phyloP scores from a whole-genome alignment of 345 rosid species.

The Eucalyptus marginata region DNA sequence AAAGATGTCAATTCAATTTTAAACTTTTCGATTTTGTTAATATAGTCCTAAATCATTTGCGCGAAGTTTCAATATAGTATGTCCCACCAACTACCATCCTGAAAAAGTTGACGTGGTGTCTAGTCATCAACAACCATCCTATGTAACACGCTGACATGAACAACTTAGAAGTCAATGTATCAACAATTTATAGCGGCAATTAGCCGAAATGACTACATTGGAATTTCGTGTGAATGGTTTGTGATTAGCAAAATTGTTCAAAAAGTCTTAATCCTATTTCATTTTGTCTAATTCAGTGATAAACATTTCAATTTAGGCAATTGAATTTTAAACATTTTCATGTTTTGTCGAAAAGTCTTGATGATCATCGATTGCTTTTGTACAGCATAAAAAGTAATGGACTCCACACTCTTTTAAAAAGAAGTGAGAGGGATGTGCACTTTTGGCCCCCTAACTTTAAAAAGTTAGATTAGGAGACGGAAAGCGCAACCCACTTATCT shows the following conservation, averaged over 20 bases:
- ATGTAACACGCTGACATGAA: too few relatives aligned
- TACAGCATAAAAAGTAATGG: too few relatives aligned
- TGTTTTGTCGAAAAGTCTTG: too few relatives aligned
- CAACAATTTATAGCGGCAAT: too few relatives aligned
- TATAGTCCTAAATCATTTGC: neutral
- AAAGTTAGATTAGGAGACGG: neutral
- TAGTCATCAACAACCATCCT: neutral
- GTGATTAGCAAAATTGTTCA: too few relatives aligned
- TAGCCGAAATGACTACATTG: too few relatives aligned
- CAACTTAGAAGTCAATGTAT: fast-evolving
- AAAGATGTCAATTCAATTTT: neutral
- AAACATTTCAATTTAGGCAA: neutral
- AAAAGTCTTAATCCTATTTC: neutral
- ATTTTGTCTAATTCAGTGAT: too few relatives aligned
- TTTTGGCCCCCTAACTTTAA: neutral
- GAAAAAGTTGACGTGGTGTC: too few relatives aligned
- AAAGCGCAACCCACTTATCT: neutral
- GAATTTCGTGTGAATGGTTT: too few relatives aligned
- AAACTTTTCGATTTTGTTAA: neutral
- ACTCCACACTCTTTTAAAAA: neutral
- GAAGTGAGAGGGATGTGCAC: neutral
- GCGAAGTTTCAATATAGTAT: neutral
- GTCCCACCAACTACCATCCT: too few relatives aligned
- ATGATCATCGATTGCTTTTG: neutral
- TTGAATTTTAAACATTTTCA: too few relatives aligned